Percentiles rank a stretch among this genome's conserved stretches.
Conservation (phyloP, 306 rosid species). For the Vigna reflexopilosa region DNA sequence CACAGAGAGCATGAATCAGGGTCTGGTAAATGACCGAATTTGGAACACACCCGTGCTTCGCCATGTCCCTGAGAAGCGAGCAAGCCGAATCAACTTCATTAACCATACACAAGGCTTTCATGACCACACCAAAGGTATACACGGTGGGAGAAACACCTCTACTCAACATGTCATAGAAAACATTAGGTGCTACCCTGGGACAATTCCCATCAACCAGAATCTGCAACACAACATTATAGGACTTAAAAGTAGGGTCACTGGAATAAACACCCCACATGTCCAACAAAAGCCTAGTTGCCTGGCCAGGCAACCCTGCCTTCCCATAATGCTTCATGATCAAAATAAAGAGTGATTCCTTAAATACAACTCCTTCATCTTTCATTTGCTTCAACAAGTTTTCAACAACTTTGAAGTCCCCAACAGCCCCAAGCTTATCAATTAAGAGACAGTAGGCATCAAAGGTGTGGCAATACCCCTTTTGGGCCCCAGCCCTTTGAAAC, state of each 20-base stretch:
- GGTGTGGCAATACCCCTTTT: conserved; percentile 77
- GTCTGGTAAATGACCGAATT: conserved; percentile 88
- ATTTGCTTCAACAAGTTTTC: conserved; percentile 73
- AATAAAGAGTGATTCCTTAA: conserved; percentile 80
- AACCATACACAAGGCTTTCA: too few relatives aligned
- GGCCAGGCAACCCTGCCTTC: conserved; percentile 82
- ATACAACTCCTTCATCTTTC: conserved; percentile 72
- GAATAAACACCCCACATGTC: too few relatives aligned
- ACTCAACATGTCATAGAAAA: too few relatives aligned
- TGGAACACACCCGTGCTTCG: conserved; percentile 90
- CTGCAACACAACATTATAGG: too few relatives aligned
- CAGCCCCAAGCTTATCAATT: conserved; percentile 80
- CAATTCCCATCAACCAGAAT: too few relatives aligned
- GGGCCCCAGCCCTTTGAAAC: conserved; percentile 72
- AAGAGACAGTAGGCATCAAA: conserved; percentile 67
- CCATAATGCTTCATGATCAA: conserved; percentile 78
- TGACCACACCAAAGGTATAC: too few relatives aligned
- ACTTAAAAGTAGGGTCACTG: too few relatives aligned
- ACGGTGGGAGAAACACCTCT: too few relatives aligned
- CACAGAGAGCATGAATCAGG: too few relatives aligned
- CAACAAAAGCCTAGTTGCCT: conserved; percentile 81
- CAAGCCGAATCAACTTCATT: conserved; percentile 92
- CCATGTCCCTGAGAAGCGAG: conserved; percentile 85
- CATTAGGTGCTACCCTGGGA: too few relatives aligned
- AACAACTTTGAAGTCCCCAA: too few relatives aligned